Conservation (phyloP, 192 early-diverging fungal genomes). For the Entophlyctis helioformis region DNA sequence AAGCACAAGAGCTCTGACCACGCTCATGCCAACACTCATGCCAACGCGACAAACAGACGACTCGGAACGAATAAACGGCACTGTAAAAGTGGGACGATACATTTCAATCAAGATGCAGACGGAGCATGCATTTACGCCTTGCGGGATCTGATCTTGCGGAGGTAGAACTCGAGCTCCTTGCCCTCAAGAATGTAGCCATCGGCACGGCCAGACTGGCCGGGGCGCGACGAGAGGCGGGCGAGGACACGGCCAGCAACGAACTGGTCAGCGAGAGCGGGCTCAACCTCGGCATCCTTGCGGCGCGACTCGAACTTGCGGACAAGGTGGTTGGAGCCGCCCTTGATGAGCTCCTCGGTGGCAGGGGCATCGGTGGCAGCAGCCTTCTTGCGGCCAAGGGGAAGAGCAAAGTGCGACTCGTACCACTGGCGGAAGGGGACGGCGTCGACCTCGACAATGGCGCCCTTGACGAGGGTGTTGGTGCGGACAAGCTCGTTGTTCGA, state of each 20-base stretch:
- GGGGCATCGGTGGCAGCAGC: conserved; percentile 32
- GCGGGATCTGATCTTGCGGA: conserved; percentile 74
- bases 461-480: conserved; percentile 99
- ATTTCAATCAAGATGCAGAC: no score
- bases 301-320: conserved; percentile 77
- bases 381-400: conserved; percentile 74
- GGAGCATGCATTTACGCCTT: no score
- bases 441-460: conserved; percentile 89
- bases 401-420: conserved; percentile 97
- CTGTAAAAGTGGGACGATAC: no score
- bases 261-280: conserved; percentile 82
- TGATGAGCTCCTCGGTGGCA: conserved; percentile 48
- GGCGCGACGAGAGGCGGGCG: conserved; percentile 88
- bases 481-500: conserved; percentile 99
- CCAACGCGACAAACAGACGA: no score
- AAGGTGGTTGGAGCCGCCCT: conserved; percentile 85
- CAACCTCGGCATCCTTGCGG: conserved; percentile 74
- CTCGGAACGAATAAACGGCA: no score
- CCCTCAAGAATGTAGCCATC: conserved; percentile 99
- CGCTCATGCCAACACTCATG: no score
- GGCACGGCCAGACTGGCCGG: conserved; percentile 92
- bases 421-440: conserved; percentile 99
- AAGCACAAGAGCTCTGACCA: no score
- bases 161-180: conserved; percentile 99
- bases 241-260: conserved; percentile 84